A percentile compares a stretch with the other conserved stretches of the same genome.
phyloP scores from a whole-genome alignment of 2,329 filamentous ascomycete genomes.

The Parascedosporium putredinis region DNA sequence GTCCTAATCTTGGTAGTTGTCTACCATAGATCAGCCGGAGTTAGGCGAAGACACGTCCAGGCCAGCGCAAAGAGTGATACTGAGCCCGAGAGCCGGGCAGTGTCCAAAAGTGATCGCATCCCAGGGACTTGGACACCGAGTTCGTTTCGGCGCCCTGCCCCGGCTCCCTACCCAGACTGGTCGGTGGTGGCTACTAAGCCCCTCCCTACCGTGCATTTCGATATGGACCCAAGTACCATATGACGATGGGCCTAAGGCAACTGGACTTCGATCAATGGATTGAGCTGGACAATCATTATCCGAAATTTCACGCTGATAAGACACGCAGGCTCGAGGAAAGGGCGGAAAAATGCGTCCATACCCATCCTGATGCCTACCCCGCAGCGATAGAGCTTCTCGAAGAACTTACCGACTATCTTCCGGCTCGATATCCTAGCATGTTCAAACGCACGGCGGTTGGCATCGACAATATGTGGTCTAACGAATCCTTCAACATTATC shows the following conservation, averaged over 20 bases:
- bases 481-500: constrained; percentile 60
- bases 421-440: constrained; percentile 62
- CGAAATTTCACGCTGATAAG: constrained; percentile 64
- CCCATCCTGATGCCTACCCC: constrained; percentile 58
- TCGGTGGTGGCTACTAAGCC: constrained; percentile 58
- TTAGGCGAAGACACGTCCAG: too few species aligned
- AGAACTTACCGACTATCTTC: constrained; percentile 61
- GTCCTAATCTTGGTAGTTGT: too few species aligned
- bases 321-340: constrained; percentile 55
- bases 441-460: constrained; percentile 54
- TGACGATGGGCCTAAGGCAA: constrained; percentile 67
- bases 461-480: constrained; percentile 60
- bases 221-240: constrained; percentile 64
- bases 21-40: too few species aligned
- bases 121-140: constrained; percentile 38
- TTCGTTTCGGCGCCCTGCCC: constrained; percentile 39
- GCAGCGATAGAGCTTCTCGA: constrained; percentile 68
- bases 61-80: too few species aligned
- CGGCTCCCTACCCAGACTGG: constrained; percentile 57
- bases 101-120: neutral
- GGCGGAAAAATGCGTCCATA: constrained; percentile 56
- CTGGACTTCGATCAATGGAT: constrained; percentile 69
- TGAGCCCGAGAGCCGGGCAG: too few species aligned
- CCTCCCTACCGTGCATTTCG: constrained; percentile 71
- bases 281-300: constrained; percentile 72